Evolutionary conservation across 768 basidiomycete genomes (phyloP), one percentile per base, ranked within the genome.

Genomic region (Infundibulicybe gibba): DNA sequence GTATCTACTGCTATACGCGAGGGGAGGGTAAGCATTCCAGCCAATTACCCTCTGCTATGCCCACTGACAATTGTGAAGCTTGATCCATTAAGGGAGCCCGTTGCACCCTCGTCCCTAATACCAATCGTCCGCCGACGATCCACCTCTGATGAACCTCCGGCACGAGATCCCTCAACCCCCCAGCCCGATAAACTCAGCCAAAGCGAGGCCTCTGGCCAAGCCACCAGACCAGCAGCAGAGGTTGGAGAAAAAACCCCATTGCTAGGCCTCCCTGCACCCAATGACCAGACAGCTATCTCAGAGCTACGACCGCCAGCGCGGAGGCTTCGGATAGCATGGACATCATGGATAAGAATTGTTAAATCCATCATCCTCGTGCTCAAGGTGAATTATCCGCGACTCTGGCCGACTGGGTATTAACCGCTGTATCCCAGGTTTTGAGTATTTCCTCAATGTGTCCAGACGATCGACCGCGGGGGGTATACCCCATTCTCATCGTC

Each of bases 1-100:
- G 84, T 94, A 12, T 61, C 74, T n/a, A 62, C 60, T 20, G 90
- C 85, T 1, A 74, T 94, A 45, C 71, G 77, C 31, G 81, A 87
- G 32, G 83, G 90, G 43, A 80, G 75, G 70, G 90, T 91, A 52
- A n/a, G 80, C 73, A 20, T n/a, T 43, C 1, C 8, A 12, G 19
- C 5, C 15, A 19, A 17, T 34, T 17, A n/a, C 15, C 15, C 33
- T 15, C 37, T 15, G 39, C n/a, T 21, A 21, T n/a, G 15, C 9
- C 0, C 25, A 14, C 16, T 39, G 13, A 25, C 6, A 11, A 4
- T 16, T 32, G 32, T 31, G 17, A 17, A 56, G 58, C 48, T 58
- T 13, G 53, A 60, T 38, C 57, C 57, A 2, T 38, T 60, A 6
- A 38, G 47, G 40, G 54, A 53, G 40, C 51, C 51, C 37, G 46